Conservation (phyloP, 352 stramenopile species). For the Globisporangium ultimum region DNA sequence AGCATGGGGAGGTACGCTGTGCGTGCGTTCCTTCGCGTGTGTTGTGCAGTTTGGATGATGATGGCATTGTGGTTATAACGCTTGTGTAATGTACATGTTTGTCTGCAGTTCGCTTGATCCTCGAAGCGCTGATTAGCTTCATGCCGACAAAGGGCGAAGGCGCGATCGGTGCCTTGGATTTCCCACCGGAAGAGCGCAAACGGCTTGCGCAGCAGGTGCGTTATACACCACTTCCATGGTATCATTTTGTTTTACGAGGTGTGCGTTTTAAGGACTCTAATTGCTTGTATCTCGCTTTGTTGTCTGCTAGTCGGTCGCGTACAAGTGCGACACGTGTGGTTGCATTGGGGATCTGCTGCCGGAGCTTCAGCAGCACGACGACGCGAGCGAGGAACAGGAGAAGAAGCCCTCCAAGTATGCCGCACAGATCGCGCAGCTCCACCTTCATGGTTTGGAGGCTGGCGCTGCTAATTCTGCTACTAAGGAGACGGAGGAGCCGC, state of each 20-base stretch:
- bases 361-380: constrained; percentile 31
- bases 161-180: constrained; percentile 80
- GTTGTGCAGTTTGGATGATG: not conserved
- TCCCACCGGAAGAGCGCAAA: constrained; percentile 58
- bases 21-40: not conserved
- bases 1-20: constrained; percentile 69
- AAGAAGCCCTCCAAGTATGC: constrained; percentile 63
- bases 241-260: too few species aligned
- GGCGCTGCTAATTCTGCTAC: not conserved
- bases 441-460: constrained; percentile 73
- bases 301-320: constrained; percentile 56
- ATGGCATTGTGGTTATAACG: not conserved
- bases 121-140: constrained; percentile 98
- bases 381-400: constrained; percentile 15
- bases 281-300: too few species aligned
- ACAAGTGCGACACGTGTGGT: constrained; percentile 75
- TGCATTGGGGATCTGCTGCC: constrained; percentile 63
- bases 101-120: constrained; percentile 91
- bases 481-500: constrained; percentile 1
- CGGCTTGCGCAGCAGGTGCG: constrained; percentile 60
- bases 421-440: constrained; percentile 75
- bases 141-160: constrained; percentile 90
- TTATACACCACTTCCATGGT: too few species aligned
- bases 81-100: not conserved
- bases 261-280: too few species aligned